Evolutionary conservation across 257 asterid genomes (phyloP).

Genomic region (Agastache rugosa): DNA sequence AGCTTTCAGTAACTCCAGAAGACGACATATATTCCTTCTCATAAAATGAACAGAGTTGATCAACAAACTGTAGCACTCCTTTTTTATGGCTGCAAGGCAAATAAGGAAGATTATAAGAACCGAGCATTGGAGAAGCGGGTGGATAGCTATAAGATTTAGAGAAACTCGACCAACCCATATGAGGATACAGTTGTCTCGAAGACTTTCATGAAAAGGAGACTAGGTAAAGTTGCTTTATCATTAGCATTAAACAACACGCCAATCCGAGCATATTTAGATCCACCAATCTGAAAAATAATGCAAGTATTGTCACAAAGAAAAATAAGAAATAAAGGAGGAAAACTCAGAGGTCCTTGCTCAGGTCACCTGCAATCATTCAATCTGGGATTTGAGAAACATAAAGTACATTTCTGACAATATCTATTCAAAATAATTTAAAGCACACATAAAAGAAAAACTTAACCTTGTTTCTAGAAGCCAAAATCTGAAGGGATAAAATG

Average conservation of each 20-base stretch:
- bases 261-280: slow-evolving; percentile 77
- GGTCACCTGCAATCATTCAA: not conserved
- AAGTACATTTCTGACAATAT: slow-evolving; percentile 14
- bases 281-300: slow-evolving; percentile 69
- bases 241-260: slow-evolving; percentile 77
- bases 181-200: slow-evolving; percentile 74
- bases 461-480: not conserved
- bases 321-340: slow-evolving; percentile 12
- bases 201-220: slow-evolving; percentile 65
- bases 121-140: slow-evolving; percentile 1
- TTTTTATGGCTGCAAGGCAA: slow-evolving; percentile 78
- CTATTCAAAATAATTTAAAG: slow-evolving; percentile 9
- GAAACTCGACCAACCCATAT: slow-evolving; percentile 64
- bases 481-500: not conserved
- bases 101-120: slow-evolving; percentile 14
- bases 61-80: slow-evolving; percentile 76
- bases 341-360: slow-evolving; percentile 14
- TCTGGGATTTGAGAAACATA: not conserved
- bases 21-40: slow-evolving; percentile 60
- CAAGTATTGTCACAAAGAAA: slow-evolving; percentile 32
- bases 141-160: not conserved
- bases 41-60: slow-evolving; percentile 79
- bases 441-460: slow-evolving; percentile 18
- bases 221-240: slow-evolving; percentile 53
- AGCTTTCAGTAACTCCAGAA: slow-evolving; percentile 57